These are phyloP conservation scores for Phaffomyces antillensis DNA, from an alignment of 805 yeast species.

Conservation along the genomic window DNA sequence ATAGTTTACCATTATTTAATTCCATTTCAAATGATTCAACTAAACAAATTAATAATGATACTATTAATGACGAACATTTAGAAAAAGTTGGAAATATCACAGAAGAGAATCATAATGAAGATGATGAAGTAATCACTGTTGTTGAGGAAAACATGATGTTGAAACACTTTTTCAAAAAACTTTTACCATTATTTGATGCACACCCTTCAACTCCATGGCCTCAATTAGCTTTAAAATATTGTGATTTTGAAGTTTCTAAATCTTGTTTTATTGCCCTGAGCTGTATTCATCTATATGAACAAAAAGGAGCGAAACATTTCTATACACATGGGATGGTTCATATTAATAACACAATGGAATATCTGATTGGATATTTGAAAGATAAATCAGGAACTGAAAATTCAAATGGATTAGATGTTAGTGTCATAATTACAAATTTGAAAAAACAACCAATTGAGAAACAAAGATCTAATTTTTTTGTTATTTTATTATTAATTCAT, in stretches of 20 bases:
- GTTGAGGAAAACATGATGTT: slow-evolving; percentile 48
- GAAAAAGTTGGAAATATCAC: too few species aligned
- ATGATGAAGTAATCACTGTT: slow-evolving; percentile 22
- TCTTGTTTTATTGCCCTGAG: slow-evolving; percentile 51
- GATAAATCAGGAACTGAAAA: slow-evolving; percentile 15
- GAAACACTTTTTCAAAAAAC: slow-evolving; percentile 47
- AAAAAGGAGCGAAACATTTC: slow-evolving; percentile 44
- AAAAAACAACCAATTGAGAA: slow-evolving; percentile 28
- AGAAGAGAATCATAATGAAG: neutral
- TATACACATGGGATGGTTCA: slow-evolving; percentile 47
- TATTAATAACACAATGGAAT: slow-evolving; percentile 50
- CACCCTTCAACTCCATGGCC: slow-evolving; percentile 62
- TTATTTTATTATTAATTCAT: slow-evolving; percentile 43
- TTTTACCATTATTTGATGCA: slow-evolving; percentile 47
- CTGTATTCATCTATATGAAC: slow-evolving; percentile 51
- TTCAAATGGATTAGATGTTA: slow-evolving; percentile 23
- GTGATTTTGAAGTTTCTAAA: slow-evolving; percentile 51
- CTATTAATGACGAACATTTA: neutral
- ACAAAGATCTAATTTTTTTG: slow-evolving; percentile 36
- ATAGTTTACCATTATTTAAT: slow-evolving; percentile 13
- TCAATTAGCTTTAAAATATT: slow-evolving; percentile 46
- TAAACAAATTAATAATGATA: neutral
- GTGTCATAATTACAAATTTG: slow-evolving; percentile 29
- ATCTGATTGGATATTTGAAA: slow-evolving; percentile 38
- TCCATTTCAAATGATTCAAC: neutral